Conservation (phyloP, 2,329 filamentous ascomycete genomes). For the Xylaria hypoxylon region DNA sequence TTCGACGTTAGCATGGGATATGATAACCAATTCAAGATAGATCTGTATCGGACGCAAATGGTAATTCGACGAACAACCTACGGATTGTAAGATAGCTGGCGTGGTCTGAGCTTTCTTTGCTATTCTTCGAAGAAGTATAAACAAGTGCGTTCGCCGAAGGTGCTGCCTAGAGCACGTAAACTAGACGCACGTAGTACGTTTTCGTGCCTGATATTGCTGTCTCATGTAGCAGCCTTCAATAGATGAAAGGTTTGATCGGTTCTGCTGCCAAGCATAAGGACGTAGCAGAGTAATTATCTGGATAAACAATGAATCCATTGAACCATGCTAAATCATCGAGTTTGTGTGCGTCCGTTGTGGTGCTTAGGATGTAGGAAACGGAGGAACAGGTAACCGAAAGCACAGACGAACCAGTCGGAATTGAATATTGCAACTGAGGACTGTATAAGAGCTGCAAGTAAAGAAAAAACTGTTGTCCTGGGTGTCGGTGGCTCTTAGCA, state of each 20-base stretch:
- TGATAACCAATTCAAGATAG: neutral
- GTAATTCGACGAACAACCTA: neutral
- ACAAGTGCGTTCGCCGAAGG: constrained; percentile 12
- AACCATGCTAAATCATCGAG: constrained; percentile 29
- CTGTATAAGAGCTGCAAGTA: constrained; percentile 1
- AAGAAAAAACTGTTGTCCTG: constrained; percentile 2
- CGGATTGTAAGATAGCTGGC: neutral
- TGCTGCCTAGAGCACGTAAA: constrained; percentile 12
- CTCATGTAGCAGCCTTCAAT: constrained; percentile 7
- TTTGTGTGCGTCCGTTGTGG: constrained; percentile 8
- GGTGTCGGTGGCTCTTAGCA: neutral
- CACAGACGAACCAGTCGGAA: neutral
- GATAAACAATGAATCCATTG: constrained; percentile 35
- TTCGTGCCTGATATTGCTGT: constrained; percentile 7
- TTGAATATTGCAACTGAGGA: constrained; percentile 3
- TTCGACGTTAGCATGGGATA: neutral
- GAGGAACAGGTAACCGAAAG: constrained; percentile 1
- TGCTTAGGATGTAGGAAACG: constrained; percentile 3
- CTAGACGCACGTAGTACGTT: neutral
- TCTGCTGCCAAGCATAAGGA: constrained; percentile 15
- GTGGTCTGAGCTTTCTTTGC: neutral
- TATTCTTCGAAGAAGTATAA: constrained; percentile 20
- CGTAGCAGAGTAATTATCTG: constrained; percentile 16
- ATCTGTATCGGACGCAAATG: neutral
- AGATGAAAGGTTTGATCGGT: constrained; percentile 2